phyloP scores from a whole-genome alignment of 1,284 basidiomycete genomes.

The Tilletia caries region DNA sequence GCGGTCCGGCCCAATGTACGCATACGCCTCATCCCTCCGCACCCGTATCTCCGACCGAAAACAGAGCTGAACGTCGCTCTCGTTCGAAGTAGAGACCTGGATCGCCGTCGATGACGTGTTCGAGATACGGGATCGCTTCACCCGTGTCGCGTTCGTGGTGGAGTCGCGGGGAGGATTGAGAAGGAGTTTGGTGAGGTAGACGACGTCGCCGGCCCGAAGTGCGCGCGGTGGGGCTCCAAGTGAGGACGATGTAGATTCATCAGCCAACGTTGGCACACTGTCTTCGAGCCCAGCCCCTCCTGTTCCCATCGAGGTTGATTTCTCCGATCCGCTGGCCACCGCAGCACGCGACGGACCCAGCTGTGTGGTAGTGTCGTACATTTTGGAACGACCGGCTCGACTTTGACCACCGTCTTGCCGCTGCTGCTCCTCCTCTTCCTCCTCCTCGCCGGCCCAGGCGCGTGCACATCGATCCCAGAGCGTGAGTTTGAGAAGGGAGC shows the following conservation, averaged over 20 bases:
- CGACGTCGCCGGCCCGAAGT: conserved; percentile 7
- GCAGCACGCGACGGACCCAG: not conserved
- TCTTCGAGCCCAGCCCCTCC: no score
- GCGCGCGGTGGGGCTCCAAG: not conserved
- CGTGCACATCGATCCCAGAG: conserved; percentile 8
- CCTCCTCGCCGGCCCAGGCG: conserved; percentile 7
- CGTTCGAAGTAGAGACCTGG: not conserved
- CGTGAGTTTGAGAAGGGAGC: conserved; percentile 4
- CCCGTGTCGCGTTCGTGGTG: not conserved
- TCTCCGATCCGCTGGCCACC: not conserved
- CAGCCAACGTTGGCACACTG: not conserved
- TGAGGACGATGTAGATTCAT: not conserved
- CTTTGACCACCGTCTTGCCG: not conserved
- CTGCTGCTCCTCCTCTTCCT: not conserved
- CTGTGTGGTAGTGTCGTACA: not conserved
- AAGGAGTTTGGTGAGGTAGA: not conserved
- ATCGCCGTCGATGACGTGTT: not conserved
- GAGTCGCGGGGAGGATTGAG: not conserved
- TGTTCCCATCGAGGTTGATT: not conserved
- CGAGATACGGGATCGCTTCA: no score
- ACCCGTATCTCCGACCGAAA: not conserved
- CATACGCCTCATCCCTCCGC: not conserved
- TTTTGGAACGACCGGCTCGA: not conserved
- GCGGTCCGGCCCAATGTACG: not conserved
- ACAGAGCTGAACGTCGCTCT: conserved; percentile 10